Evolutionary conservation across 768 basidiomycete genomes (phyloP).

Genomic region (Leccinum rimulosum): DNA sequence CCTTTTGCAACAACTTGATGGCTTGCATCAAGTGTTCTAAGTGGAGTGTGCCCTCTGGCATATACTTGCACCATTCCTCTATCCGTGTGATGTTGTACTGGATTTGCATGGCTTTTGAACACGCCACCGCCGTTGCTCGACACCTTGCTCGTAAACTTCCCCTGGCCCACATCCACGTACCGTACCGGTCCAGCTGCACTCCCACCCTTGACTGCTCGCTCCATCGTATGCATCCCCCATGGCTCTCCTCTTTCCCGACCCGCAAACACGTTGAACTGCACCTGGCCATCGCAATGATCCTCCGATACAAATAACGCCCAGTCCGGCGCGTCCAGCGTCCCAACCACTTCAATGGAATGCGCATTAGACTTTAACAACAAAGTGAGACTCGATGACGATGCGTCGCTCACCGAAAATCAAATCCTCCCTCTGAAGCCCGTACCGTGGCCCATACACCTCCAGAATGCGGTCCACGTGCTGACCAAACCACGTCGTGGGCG

Average conservation of each 20-base stretch:
- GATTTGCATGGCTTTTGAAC: slow-evolving; percentile 90
- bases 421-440: slow-evolving; percentile 57
- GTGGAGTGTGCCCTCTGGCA: slow-evolving; percentile 97
- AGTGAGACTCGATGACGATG: not conserved
- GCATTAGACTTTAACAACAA: not conserved
- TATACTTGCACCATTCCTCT: slow-evolving; percentile 99
- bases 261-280: slow-evolving; percentile 69
- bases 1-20: slow-evolving; percentile 97
- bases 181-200: slow-evolving; percentile 45
- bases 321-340: slow-evolving; percentile 65
- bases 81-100: slow-evolving; percentile 98
- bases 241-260: slow-evolving; percentile 48
- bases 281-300: slow-evolving; percentile 60
- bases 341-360: slow-evolving; percentile 47
- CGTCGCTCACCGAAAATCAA: slow-evolving; percentile 42
- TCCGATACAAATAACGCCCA: slow-evolving; percentile 79
- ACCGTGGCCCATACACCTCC: slow-evolving; percentile 44
- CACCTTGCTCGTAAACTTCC: slow-evolving; percentile 50
- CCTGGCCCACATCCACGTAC: slow-evolving; percentile 38
- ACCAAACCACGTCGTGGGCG: slow-evolving; percentile 73
- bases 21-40: slow-evolving; percentile 99
- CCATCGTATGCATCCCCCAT: slow-evolving; percentile 74
- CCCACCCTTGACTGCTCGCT: slow-evolving; percentile 43
- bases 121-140: slow-evolving; percentile 31
- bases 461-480: slow-evolving; percentile 65